Conservation (phyloP, 2,329 filamentous ascomycete genomes). For the Colletotrichum melonis region DNA sequence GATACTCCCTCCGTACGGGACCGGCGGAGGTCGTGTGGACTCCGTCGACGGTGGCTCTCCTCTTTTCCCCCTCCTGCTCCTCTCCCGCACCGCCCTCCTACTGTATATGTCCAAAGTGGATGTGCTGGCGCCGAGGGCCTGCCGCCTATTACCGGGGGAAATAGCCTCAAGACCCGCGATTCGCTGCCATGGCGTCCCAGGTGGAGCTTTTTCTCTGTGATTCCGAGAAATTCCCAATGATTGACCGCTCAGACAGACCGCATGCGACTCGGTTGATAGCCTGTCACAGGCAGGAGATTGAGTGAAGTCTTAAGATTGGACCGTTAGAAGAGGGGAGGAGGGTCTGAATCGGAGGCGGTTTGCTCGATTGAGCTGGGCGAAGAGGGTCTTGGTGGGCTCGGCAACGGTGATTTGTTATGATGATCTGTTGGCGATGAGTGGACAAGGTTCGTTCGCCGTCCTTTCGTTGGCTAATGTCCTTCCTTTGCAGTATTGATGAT, state of each 20-base stretch:
- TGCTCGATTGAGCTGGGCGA: neutral
- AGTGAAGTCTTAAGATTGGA: conserved; percentile 45
- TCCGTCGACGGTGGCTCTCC: neutral
- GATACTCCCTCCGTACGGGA: neutral
- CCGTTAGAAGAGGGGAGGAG: conserved; percentile 19
- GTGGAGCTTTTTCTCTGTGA: conserved; percentile 28
- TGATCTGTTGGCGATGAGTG: conserved; percentile 24
- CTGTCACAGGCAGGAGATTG: conserved; percentile 46
- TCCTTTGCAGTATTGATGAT: neutral
- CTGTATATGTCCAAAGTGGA: neutral
- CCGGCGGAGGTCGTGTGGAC: neutral
- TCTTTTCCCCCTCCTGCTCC: neutral
- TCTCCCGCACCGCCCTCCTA: neutral
- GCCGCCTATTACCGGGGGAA: conserved; percentile 3
- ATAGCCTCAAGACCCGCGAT: conserved; percentile 39
- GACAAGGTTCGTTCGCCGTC: conserved; percentile 7
- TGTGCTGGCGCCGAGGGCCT: conserved; percentile 5
- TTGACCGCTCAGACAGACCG: conserved; percentile 28
- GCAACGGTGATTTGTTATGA: conserved; percentile 35
- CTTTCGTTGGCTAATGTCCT: conserved; percentile 14
- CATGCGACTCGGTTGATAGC: conserved; percentile 31
- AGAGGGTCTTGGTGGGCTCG: conserved; percentile 14
- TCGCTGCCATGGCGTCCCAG: conserved; percentile 36
- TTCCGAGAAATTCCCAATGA: conserved; percentile 31
- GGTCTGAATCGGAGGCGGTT: neutral